A percentile compares a stretch with the other conserved stretches of the same genome.
Conservation (phyloP, 352 stramenopile species). For the Phytophthora tubulina region DNA sequence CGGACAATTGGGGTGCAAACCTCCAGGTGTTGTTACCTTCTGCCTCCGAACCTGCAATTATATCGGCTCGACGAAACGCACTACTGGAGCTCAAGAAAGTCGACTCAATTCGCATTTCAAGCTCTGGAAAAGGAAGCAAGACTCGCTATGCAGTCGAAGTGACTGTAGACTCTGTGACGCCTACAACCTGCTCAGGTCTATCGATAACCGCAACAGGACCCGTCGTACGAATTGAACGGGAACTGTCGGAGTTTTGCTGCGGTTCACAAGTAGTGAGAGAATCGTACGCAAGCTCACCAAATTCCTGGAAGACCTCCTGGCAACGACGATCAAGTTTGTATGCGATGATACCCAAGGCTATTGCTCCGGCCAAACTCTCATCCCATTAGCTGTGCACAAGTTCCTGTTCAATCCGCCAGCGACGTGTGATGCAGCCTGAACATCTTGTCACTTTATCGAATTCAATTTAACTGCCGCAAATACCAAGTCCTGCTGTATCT, state of each 20-base stretch:
- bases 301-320: constrained; percentile 29
- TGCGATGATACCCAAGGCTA: constrained; percentile 13
- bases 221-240: constrained; percentile 4
- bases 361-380: constrained; percentile 16
- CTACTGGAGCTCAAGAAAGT: constrained; percentile 27
- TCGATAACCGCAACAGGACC: constrained; percentile 3
- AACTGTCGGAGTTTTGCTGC: constrained; percentile 19
- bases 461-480: too few species aligned
- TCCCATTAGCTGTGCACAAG: constrained; percentile 29
- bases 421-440: constrained; percentile 12
- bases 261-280: constrained; percentile 19
- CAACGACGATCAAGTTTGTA: constrained; percentile 5
- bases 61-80: constrained; percentile 6
- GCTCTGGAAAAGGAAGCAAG: constrained; percentile 21
- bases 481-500: too few species aligned
- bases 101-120: constrained; percentile 19
- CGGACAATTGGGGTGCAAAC: constrained; percentile 23
- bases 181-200: constrained; percentile 1
- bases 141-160: constrained; percentile 22
- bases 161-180: not conserved
- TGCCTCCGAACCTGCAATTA: not conserved
- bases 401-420: constrained; percentile 20
- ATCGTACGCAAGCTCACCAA: constrained; percentile 28
- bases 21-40: constrained; percentile 22
- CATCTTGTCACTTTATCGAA: not conserved